Conservation (phyloP, 2,329 filamentous ascomycete species). For the Nigrograna mackinnonii region DNA sequence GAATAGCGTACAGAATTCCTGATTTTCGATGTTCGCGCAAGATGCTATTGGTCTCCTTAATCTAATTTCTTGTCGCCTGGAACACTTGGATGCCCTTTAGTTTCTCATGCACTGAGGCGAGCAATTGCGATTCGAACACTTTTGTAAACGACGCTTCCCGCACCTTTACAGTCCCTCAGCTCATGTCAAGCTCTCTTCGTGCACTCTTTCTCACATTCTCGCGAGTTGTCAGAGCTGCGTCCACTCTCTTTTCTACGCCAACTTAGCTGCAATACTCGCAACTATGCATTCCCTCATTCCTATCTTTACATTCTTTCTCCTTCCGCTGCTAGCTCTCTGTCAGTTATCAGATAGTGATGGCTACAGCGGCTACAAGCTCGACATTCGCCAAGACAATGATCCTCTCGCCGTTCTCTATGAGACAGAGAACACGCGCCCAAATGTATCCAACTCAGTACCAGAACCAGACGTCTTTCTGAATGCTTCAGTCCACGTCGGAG, state of each 20-base stretch:
- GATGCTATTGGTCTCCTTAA: slow-evolving; percentile 29
- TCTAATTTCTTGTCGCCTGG: slow-evolving; percentile 20
- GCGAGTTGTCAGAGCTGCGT: slow-evolving; percentile 18
- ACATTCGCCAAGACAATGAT: slow-evolving; percentile 51
- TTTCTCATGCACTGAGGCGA: slow-evolving; percentile 26
- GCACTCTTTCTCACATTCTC: background rate
- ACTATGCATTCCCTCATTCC: too few species aligned
- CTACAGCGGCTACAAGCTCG: slow-evolving; percentile 61
- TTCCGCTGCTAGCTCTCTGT: slow-evolving; percentile 36
- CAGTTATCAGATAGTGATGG: slow-evolving; percentile 45
- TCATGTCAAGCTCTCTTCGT: slow-evolving; percentile 19
- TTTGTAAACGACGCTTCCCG: slow-evolving; percentile 25
- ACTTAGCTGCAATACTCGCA: too few species aligned
- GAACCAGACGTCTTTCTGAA: slow-evolving; percentile 65
- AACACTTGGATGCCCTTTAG: slow-evolving; percentile 7
- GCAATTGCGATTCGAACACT: slow-evolving; percentile 19
- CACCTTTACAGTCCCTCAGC: slow-evolving; percentile 15
- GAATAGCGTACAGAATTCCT: slow-evolving; percentile 22
- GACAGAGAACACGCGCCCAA: slow-evolving; percentile 55
- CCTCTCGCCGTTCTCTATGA: slow-evolving; percentile 57
- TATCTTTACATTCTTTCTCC: slow-evolving; percentile 35
- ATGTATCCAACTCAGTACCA: slow-evolving; percentile 44
- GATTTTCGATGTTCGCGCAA: slow-evolving; percentile 20
- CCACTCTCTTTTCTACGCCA: slow-evolving; percentile 22
- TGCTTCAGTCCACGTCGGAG: slow-evolving; percentile 60